Base-by-base conservation (phyloP, 2,329 filamentous ascomycete genomes). In the Leptographium wingfieldii region DNA sequence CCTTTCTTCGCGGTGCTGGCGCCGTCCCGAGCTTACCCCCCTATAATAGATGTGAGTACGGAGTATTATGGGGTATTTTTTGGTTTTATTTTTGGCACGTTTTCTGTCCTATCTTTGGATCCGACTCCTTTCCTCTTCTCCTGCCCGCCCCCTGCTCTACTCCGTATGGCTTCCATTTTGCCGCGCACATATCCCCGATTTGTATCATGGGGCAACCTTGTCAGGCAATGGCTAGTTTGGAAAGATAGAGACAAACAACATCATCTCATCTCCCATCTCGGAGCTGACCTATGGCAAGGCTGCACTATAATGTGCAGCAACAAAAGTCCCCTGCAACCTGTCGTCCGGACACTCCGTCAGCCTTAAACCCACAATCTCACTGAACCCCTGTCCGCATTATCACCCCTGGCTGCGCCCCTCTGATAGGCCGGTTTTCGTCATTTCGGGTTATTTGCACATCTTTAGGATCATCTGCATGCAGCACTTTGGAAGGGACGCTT, bases 331-430 rank as follows among this genome's bases (percentile, higher is more conserved):
- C 53, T 54, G 53, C 53, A 56, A 55, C 25, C 38, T 58, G 40
- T n/a, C 33, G 27, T 33, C 56, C 35, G 57, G 57, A 35, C 22
- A 46, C 49, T 33, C 49, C 57, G 57, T 54, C 57, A 58, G 57
- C 57, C 57, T 51, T 58, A 58, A 52, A 52, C 56, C 48, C 43
- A 35, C 19, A 19, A 35, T 40, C n/a, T 54, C 31, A 54, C 27
- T 25, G n/a, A 14, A 51, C 48, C 48, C 48, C 48, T 51, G 48
- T 10, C 48, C 29, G 48, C 48, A 51, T 25, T 51, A 25, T 19
- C 16, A 51, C 53, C 53, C 53, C 27, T 55, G n/a, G n/a, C 53
- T 55, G 53, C 53, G 53, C 53, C 53, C n/a, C 53, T 55, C 19
- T 55, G 53, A 55, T 55, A 55, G 53, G 53, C 12, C 53, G n/a